Base-by-base conservation (phyloP, 495 filamentous ascomycete species). In the Penicillium tannophilum region DNA sequence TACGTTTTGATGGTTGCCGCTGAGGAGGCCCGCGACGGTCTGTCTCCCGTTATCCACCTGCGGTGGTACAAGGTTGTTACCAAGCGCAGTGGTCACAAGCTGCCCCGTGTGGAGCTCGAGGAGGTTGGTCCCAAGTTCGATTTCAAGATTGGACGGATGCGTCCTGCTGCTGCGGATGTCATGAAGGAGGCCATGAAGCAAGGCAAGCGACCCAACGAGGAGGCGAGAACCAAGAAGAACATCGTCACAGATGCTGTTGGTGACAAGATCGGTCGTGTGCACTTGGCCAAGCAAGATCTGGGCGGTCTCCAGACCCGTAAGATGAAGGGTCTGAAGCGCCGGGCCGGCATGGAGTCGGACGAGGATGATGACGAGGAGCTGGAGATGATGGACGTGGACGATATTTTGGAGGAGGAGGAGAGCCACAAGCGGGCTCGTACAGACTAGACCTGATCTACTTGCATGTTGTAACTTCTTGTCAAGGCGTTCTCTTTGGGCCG, bases 241-340 rank as follows among this genome's bases (percentile, higher is more conserved):
- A 87, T 98, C 61, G 80, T 83, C 58, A 96, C 89, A 61, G 93
- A 97, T 71, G 75, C 87, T 44, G 88, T 98, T 60, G 94, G 95
- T 70, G 95, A 98, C 70, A 97, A 98, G 85, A 77, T 98, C 53
- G 94, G 95, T 54, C 84, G 92, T 55, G 91, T 98, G 55, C 95
- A 98, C 77, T 73, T 94, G 28, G 91, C 89, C 68, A 92, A 90
- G 80, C 91, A 97, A 75, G 93, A 98, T 76, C 81, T 98, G 36
- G 80, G 78, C 58, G 82, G 87, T 59, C 71, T 98, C 74, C 94
- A 98, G 84, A 97, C 91, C 46, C 84, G 94, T 68, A 98, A 98
- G 87, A 97, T 98, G 93, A 98, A 98, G 86, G 94, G 94, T 57
- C 73, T 98, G 62, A 98, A 98, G 84, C 80, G 95, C 51, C 81